Evolutionary conservation across 768 basidiomycete genomes (phyloP).

Genomic region (Phylloporus scabripes): DNA sequence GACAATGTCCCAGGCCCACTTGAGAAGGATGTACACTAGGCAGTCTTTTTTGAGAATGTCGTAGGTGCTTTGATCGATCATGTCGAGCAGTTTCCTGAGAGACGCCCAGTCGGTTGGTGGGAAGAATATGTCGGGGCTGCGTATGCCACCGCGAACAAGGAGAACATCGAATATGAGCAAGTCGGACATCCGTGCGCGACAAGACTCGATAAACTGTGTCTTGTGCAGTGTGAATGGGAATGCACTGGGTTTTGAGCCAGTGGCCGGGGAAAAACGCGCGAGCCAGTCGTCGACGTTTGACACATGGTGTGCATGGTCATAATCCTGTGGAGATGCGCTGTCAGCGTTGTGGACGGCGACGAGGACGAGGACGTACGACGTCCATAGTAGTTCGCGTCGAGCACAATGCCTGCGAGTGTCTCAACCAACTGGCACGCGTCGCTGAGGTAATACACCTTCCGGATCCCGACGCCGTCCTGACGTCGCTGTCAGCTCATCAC

Average conservation of each 20-base stretch:
- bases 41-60: conserved; percentile 78
- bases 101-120: conserved; percentile 56
- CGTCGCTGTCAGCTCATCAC: background rate
- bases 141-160: conserved; percentile 58
- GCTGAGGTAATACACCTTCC: conserved; percentile 2
- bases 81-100: conserved; percentile 53
- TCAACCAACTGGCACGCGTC: background rate
- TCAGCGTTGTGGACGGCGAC: background rate
- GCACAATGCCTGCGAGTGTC: background rate
- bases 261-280: conserved; percentile 43
- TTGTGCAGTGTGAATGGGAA: conserved; percentile 59
- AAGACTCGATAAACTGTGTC: conserved; percentile 53
- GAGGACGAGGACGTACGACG: conserved; percentile 19
- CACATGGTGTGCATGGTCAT: background rate
- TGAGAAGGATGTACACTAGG: conserved; percentile 73
- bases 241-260: conserved; percentile 22
- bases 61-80: conserved; percentile 57
- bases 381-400: conserved; percentile 18
- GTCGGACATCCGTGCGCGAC: conserved; percentile 58
- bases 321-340: conserved; percentile 11
- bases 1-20: conserved; percentile 73
- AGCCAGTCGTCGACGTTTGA: conserved; percentile 25
- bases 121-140: conserved; percentile 54
- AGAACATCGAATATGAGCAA: conserved; percentile 71
- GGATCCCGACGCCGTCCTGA: background rate